Evolutionary conservation across 2,329 filamentous ascomycete genomes (phyloP), one percentile per base, ranked within the genome.

Genomic region (Fusarium fujikuroi): DNA sequence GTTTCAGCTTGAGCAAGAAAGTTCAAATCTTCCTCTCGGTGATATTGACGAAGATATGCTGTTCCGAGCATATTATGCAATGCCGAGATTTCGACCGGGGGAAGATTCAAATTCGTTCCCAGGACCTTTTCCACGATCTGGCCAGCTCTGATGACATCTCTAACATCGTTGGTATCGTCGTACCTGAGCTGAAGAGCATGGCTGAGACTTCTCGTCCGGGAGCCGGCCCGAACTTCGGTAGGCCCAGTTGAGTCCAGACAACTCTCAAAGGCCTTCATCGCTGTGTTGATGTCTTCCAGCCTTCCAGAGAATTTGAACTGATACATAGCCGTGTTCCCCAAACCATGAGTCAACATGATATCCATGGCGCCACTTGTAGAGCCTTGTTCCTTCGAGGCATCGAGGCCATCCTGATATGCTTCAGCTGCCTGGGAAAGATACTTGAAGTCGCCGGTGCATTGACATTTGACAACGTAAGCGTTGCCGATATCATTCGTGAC

Each of bases 131-230:
- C 56, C 0, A 59, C 34, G 3, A 59, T 50, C 3, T 59, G 32
- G 6, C 56, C 56, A 16, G 42, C 56, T 50, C 11, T 59, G 10
- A 39, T 23, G 6, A 59, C 25, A 11, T 59, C 56, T 15, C 15
- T 30, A 0, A 36, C 12, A 2, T 59, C 56, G 2, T 50, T 1
- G 2, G 42, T 59, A 2, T 50, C 23, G 5, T 59, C 32, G 16
- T 50, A 59, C 10, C 40, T 50, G 7, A 28, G 34, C 34, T 59
- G 56, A 4, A 59, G 43, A 11, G 56, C 56, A 11, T 59, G 56
- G 3, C 43, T 49, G 7, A 59, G 56, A 10, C 42, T 59, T 19
- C 42, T 36, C 0, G 56, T 59, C 9, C 56, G 8, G 0, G 56
- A 59, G 0, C 56, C 56, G 6, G 32, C 32, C 2, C 32, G 43